These are phyloP conservation scores for Talaromyces marneffei DNA, from an alignment of 2,329 filamentous ascomycete species.

Conservation along the genomic window DNA sequence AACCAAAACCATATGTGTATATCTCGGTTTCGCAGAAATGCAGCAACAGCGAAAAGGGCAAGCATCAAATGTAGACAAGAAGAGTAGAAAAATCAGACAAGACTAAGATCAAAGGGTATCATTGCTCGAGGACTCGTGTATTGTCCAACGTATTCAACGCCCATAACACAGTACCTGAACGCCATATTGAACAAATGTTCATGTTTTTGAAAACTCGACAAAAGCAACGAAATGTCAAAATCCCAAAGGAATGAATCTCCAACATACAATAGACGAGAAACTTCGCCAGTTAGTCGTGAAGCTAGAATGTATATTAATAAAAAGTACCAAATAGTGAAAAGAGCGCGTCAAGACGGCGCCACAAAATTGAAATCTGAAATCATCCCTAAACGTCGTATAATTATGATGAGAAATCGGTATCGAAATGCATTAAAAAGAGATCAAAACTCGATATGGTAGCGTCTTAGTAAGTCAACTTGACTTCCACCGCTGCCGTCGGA, in stretches of 20 bases:
- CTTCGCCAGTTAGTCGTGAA: not conserved
- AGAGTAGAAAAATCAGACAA: conserved; percentile 11
- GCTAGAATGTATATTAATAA: not conserved
- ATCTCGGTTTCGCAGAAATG: conserved; percentile 12
- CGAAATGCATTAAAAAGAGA: conserved; percentile 18
- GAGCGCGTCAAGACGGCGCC: not conserved
- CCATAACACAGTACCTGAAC: conserved; percentile 15
- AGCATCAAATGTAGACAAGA: conserved; percentile 14
- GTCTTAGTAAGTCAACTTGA: conserved; percentile 50
- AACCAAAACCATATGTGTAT: conserved; percentile 11
- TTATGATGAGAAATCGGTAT: not conserved
- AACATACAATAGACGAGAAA: not conserved
- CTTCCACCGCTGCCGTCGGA: conserved; percentile 35
- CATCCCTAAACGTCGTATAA: not conserved
- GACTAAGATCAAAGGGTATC: conserved; percentile 30
- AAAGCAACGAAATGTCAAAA: not conserved
- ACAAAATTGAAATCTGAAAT: not conserved
- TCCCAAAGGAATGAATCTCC: not conserved
- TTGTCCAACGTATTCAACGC: conserved; percentile 36
- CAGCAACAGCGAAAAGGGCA: conserved; percentile 13
- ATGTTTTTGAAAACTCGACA: not conserved
- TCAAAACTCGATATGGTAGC: conserved; percentile 32
- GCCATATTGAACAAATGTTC: conserved; percentile 7
- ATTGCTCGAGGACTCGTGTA: conserved; percentile 39
- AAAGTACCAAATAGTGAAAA: not conserved